Evolutionary conservation across 2,329 filamentous ascomycete species (phyloP).

Genomic region (Ophiostoma tasmaniense): DNA sequence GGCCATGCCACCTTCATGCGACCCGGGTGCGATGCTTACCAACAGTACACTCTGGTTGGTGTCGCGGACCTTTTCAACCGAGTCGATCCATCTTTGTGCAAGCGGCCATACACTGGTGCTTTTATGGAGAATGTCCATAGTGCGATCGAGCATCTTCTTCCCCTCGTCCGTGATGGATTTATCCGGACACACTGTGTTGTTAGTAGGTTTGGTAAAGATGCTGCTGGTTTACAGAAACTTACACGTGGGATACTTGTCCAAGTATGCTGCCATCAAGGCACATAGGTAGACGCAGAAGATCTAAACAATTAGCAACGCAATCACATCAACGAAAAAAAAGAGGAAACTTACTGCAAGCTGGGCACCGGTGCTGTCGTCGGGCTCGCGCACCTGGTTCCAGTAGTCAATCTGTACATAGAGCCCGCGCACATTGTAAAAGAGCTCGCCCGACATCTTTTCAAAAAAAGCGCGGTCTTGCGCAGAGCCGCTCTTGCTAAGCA

Average conservation of each 20-base stretch:
- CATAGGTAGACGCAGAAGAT: constrained; percentile 44
- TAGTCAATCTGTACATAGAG: constrained; percentile 42
- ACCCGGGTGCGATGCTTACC: constrained; percentile 15
- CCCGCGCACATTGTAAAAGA: constrained; percentile 39
- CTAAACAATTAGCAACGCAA: neutral
- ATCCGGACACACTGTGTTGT: constrained; percentile 33
- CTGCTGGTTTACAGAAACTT: neutral
- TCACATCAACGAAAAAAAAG: neutral
- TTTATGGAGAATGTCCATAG: constrained; percentile 36
- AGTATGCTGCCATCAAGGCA: constrained; percentile 41
- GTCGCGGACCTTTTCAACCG: constrained; percentile 35
- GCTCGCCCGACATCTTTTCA: constrained; percentile 32
- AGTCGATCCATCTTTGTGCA: constrained; percentile 40
- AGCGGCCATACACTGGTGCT: constrained; percentile 44
- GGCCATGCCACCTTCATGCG: constrained; percentile 39
- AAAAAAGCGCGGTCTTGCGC: constrained; percentile 1
- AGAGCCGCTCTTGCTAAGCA: constrained; percentile 4
- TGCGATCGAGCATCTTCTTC: constrained; percentile 37
- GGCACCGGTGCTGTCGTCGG: constrained; percentile 40
- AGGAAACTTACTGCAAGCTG: constrained; percentile 37
- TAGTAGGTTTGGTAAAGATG: neutral
- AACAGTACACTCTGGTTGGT: constrained; percentile 34
- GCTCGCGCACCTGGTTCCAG: constrained; percentile 37
- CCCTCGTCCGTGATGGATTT: constrained; percentile 31
- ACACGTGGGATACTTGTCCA: constrained; percentile 35